These are phyloP conservation scores for Amanita polypyramis DNA, from an alignment of 768 basidiomycete species.

Conservation along the genomic window DNA sequence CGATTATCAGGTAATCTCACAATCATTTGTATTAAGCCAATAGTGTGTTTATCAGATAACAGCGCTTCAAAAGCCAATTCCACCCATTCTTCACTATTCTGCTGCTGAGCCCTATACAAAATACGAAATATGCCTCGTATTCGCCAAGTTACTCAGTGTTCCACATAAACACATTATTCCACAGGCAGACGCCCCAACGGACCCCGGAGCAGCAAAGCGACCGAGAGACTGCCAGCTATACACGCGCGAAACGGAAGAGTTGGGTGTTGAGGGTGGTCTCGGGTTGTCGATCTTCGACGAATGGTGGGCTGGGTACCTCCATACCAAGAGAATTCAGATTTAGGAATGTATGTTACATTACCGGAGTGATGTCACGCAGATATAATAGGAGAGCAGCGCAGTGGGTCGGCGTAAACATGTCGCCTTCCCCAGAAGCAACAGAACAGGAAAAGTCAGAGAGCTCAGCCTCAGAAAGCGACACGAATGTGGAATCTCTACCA, in stretches of 20 bases:
- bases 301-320: slow-evolving; percentile 66
- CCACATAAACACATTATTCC: slow-evolving; percentile 70
- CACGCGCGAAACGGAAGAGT: slow-evolving; percentile 59
- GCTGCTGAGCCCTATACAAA: slow-evolving; percentile 79
- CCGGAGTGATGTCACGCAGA: not conserved
- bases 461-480: too few relatives aligned
- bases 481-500: too few relatives aligned
- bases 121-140: slow-evolving; percentile 82
- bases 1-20: slow-evolving; percentile 50
- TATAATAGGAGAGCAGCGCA: not conserved
- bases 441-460: too few relatives aligned
- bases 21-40: not conserved
- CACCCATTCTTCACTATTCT: slow-evolving; percentile 80
- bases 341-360: not conserved
- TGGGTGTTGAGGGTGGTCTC: slow-evolving; percentile 51
- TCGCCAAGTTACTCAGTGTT: slow-evolving; percentile 58
- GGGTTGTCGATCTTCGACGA: slow-evolving; percentile 64
- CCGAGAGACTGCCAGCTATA: slow-evolving; percentile 77
- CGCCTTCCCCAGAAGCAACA: too few relatives aligned
- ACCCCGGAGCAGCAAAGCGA: slow-evolving; percentile 55
- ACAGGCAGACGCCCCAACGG: slow-evolving; percentile 56
- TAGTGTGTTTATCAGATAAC: not conserved
- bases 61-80: slow-evolving; percentile 36
- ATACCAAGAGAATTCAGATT: slow-evolving; percentile 10
- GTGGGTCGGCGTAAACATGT: too few relatives aligned